A percentile compares a stretch with the other conserved stretches of the same genome.
These are phyloP conservation scores for Gnaphalium uliginosum DNA, from an alignment of 129 eudicot species.

Conservation along the genomic window DNA sequence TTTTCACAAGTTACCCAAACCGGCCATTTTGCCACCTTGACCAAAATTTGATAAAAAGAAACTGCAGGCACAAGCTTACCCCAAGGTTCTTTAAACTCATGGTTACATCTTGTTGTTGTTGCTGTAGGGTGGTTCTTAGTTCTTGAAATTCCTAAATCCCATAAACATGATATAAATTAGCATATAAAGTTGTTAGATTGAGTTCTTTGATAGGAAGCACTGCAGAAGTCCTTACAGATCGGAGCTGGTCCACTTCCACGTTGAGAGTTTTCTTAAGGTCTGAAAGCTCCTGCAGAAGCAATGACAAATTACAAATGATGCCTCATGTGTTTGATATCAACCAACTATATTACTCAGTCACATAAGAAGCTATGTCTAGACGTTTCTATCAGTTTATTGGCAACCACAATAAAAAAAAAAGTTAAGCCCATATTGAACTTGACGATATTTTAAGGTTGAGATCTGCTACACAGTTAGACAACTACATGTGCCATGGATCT, in stretches of 20 bases:
- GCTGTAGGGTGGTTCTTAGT: constrained; percentile 78
- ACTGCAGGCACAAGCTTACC: constrained; percentile 43
- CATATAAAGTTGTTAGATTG: constrained; percentile 3
- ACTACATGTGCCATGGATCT: neutral
- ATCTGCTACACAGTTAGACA: neutral
- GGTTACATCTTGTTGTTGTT: constrained; percentile 92
- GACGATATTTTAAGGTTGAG: neutral
- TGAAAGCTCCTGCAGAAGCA: constrained; percentile 68
- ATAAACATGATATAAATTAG: neutral
- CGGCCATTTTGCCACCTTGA: neutral
- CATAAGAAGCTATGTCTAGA: neutral
- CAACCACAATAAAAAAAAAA: neutral
- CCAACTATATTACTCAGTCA: neutral
- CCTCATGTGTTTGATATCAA: constrained; percentile 10
- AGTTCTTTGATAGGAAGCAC: constrained; percentile 5
- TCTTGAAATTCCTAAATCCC: constrained; percentile 78
- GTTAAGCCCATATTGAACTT: neutral
- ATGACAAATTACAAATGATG: constrained; percentile 15
- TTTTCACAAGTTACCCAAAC: neutral
- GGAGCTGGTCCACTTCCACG: constrained; percentile 88
- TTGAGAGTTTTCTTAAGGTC: constrained; percentile 79
- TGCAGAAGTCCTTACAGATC: constrained; percentile 51
- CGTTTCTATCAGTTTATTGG: neutral
- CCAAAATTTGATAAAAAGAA: neutral
- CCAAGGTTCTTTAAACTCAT: constrained; percentile 72